Percentiles rank a stretch among this genome's conserved stretches.
Conservation (phyloP, 1,139 yeast species). For the Magnusiomyces tetraspermus region DNA sequence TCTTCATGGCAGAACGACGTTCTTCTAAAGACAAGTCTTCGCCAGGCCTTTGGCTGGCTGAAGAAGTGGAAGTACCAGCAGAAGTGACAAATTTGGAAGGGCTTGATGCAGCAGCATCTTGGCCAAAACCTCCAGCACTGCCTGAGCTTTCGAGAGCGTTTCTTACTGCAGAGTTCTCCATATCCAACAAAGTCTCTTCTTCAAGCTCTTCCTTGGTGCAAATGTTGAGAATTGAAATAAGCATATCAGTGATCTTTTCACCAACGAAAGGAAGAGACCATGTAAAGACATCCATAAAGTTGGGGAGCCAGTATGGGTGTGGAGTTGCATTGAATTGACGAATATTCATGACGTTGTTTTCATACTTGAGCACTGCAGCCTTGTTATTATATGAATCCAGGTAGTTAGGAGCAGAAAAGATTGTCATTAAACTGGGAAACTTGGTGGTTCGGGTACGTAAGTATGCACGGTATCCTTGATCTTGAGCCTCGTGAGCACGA, state of each 20-base stretch:
- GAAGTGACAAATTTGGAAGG: not conserved
- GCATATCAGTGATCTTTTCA: constrained; percentile 88
- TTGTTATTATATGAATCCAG: constrained; percentile 88
- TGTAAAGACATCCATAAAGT: constrained; percentile 93
- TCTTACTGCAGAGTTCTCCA: not conserved
- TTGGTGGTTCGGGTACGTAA: constrained; percentile 77
- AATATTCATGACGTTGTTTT: constrained; percentile 86
- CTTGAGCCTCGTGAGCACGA: constrained; percentile 97
- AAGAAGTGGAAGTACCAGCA: constrained; percentile 18
- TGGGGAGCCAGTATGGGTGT: constrained; percentile 96
- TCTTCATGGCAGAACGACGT: constrained; percentile 58
- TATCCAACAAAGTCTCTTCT: constrained; percentile 43
- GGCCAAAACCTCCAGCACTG: not conserved
- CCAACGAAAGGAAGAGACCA: constrained; percentile 98
- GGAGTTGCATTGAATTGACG: constrained; percentile 89
- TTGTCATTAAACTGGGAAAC: constrained; percentile 86
- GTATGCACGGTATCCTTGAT: constrained; percentile 94
- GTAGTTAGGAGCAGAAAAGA: constrained; percentile 94
- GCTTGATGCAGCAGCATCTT: not conserved
- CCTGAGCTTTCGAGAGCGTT: not conserved
- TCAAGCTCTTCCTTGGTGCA: constrained; percentile 94
- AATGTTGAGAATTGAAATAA: constrained; percentile 79
- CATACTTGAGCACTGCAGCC: constrained; percentile 89
- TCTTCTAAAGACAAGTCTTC: constrained; percentile 26
- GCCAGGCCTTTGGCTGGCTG: not conserved